phyloP scores from a whole-genome alignment of 768 basidiomycete species.

The Mycena maculata region DNA sequence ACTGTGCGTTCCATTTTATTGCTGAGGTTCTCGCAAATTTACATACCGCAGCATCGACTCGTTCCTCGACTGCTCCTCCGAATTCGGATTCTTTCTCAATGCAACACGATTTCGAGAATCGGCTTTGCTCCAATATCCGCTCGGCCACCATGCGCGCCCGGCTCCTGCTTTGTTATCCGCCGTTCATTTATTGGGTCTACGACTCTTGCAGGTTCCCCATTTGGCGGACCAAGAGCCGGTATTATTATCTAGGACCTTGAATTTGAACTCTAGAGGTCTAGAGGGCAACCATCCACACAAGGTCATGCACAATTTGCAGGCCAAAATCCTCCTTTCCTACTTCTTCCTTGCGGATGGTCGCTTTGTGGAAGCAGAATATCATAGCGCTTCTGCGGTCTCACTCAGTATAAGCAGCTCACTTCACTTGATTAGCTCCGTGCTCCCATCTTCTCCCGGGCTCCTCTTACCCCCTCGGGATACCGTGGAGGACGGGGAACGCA shows the following conservation, averaged over 20 bases:
- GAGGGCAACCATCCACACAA: slow-evolving; percentile 53
- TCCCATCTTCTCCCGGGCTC: slow-evolving; percentile 50
- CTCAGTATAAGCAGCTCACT: slow-evolving; percentile 51
- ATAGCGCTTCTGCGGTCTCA: slow-evolving; percentile 53
- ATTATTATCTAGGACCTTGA: slow-evolving; percentile 56
- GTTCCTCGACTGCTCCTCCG: slow-evolving; percentile 61
- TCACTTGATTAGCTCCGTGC: slow-evolving; percentile 47
- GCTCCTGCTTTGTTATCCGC: slow-evolving; percentile 52
- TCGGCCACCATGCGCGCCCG: slow-evolving; percentile 50
- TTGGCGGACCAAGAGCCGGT: slow-evolving; percentile 44
- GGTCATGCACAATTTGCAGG: slow-evolving; percentile 62
- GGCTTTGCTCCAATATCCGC: slow-evolving; percentile 43
- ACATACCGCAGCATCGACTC: too few species aligned
- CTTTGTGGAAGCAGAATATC: slow-evolving; percentile 57
- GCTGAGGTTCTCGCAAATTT: too few species aligned
- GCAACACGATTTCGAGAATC: slow-evolving; percentile 56
- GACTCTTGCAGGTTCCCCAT: slow-evolving; percentile 45
- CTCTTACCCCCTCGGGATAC: slow-evolving; percentile 37
- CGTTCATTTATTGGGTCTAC: slow-evolving; percentile 53
- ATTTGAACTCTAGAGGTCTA: slow-evolving; percentile 51
- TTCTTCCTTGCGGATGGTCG: slow-evolving; percentile 67
- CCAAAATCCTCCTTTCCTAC: slow-evolving; percentile 65
- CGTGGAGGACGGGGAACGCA: slow-evolving; percentile 52
- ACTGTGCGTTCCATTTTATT: too few species aligned
- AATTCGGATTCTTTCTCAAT: slow-evolving; percentile 71